Percentiles rank a stretch among this genome's conserved stretches.
phyloP scores from a whole-genome alignment of 2,329 filamentous ascomycete species.

The Fusarium virguliforme region DNA sequence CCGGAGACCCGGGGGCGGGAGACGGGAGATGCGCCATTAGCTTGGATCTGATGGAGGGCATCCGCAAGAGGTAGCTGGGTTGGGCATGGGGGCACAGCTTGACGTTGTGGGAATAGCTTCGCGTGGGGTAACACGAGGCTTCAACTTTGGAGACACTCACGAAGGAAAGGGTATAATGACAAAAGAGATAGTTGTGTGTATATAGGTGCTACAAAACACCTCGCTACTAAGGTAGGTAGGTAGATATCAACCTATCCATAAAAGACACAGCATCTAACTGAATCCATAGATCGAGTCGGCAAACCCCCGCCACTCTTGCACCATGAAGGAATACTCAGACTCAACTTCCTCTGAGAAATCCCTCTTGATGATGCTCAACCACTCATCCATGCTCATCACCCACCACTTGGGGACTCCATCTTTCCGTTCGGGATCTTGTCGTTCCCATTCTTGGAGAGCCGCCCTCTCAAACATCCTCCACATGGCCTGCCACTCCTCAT shows the following conservation, averaged over 20 bases:
- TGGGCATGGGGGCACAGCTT: background rate
- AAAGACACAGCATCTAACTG: too few relatives aligned
- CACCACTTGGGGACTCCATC: constrained; percentile 6
- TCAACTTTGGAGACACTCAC: too few relatives aligned
- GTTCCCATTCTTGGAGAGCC: too few relatives aligned
- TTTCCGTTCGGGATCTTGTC: background rate
- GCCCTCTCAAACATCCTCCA: background rate
- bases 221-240: too few relatives aligned
- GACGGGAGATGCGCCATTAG: background rate
- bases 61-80: background rate
- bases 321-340: too few relatives aligned
- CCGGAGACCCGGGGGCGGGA: background rate
- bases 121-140: background rate
- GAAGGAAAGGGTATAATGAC: too few relatives aligned
- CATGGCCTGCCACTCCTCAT: background rate
- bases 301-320: too few relatives aligned
- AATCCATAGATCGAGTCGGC: too few relatives aligned
- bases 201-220: too few relatives aligned
- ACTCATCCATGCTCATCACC: constrained; percentile 9
- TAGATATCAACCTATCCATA: too few relatives aligned
- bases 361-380: constrained; percentile 3
- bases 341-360: too few relatives aligned
- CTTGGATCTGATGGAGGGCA: background rate
- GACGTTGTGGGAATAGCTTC: background rate
- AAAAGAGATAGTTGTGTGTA: too few relatives aligned